These are phyloP conservation scores for Areca catechu DNA, from an alignment of 176 grass and related monocot genomes.

Conservation along the genomic window DNA sequence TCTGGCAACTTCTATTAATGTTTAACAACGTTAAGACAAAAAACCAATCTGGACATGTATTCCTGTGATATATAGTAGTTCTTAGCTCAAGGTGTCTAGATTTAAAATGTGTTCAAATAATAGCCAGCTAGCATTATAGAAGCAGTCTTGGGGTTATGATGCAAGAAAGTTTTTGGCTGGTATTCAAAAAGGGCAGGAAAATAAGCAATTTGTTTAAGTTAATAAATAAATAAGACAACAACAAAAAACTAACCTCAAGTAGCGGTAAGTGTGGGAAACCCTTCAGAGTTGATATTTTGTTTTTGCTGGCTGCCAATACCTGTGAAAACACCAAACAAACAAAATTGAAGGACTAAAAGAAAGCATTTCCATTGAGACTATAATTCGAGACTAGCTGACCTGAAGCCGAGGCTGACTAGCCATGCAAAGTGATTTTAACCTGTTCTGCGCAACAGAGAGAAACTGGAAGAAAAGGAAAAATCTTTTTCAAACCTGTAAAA, in stretches of 20 bases:
- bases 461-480: slow-evolving; percentile 58
- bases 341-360: slow-evolving; percentile 2
- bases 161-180: too few species aligned
- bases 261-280: slow-evolving; percentile 81
- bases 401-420: slow-evolving; percentile 76
- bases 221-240: too few species aligned
- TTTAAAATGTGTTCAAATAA: too few species aligned
- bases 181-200: too few species aligned
- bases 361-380: not conserved
- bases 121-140: too few species aligned
- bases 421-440: slow-evolving; percentile 78
- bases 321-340: slow-evolving; percentile 13
- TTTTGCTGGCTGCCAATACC: slow-evolving; percentile 91
- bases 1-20: too few species aligned
- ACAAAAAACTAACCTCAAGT: slow-evolving; percentile 44
- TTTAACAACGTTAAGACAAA: too few species aligned
- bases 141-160: too few species aligned
- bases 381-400: slow-evolving; percentile 36
- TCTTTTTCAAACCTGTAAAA: slow-evolving; percentile 16
- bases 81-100: too few species aligned
- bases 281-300: slow-evolving; percentile 93
- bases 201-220: too few species aligned
- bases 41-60: too few species aligned
- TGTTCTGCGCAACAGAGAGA: slow-evolving; percentile 93
- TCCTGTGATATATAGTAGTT: too few species aligned